Percentiles rank a stretch among this genome's conserved stretches.
Evolutionary conservation across 129 eudicot species (phyloP).

Genomic region (Mikania micrantha): DNA sequence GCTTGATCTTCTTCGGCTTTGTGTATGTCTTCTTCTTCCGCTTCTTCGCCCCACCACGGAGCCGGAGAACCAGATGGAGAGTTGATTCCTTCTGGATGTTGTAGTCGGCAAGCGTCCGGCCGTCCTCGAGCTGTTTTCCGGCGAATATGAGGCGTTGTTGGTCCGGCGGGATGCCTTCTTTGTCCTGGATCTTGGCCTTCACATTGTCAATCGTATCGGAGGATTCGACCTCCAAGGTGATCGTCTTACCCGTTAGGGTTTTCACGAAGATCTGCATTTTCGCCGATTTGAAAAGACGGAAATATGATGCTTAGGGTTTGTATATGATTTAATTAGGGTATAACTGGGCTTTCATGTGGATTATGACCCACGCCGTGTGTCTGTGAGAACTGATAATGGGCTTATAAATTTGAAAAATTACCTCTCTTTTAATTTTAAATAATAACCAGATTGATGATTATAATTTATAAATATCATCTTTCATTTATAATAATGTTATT

Average conservation of each 20-base stretch:
- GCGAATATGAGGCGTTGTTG: slow-evolving; percentile 76
- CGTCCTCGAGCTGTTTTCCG: slow-evolving; percentile 63
- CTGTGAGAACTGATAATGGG: too few species aligned
- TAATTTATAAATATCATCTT: too few species aligned
- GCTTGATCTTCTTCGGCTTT: slow-evolving; percentile 48
- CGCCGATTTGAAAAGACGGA: slow-evolving; percentile 5
- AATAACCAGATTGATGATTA: too few species aligned
- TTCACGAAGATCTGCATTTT: slow-evolving; percentile 80
- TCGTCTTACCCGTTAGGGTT: slow-evolving; percentile 76
- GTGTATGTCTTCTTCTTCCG: slow-evolving; percentile 51
- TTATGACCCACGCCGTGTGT: too few species aligned
- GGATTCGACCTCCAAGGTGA: slow-evolving; percentile 73
- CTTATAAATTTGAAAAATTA: too few species aligned
- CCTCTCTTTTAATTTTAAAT: too few species aligned
- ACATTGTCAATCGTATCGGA: slow-evolving; percentile 77
- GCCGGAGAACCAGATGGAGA: slow-evolving; percentile 51
- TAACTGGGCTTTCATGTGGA: neutral
- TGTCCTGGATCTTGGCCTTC: slow-evolving; percentile 78
- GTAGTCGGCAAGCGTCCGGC: slow-evolving; percentile 55
- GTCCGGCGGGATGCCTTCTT: slow-evolving; percentile 84
- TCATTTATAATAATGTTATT: too few species aligned
- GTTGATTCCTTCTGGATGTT: slow-evolving; percentile 63
- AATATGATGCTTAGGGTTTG: slow-evolving; percentile 18
- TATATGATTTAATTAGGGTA: neutral
- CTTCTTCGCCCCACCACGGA: slow-evolving; percentile 53